Base-by-base conservation (phyloP, 306 rosid genomes). In the Mimosa bimucronata region DNA sequence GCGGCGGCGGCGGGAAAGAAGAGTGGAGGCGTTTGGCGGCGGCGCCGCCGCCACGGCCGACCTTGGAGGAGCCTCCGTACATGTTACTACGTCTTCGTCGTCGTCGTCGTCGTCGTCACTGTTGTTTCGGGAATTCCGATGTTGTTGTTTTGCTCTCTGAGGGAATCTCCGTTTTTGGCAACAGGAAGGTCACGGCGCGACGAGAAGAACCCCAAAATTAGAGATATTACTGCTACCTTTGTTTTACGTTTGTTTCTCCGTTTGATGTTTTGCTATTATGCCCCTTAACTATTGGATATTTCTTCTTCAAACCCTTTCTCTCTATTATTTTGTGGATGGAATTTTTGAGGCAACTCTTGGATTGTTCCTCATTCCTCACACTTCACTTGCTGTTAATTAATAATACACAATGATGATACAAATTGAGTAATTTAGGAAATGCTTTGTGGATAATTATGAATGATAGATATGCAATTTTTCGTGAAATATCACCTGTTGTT, bases 21-120 rank as follows among this genome's bases (percentile, higher is more conserved):
- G 90, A 60, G 77, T 46, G 83, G 55, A 69, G 86, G 16, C 90
- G 90, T 85, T 93, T 92, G 15, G 82, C 86, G 25, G 88, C 95
- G 34, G 88, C 94, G 25, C 89, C 95, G 34, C 89, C 94, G 26
- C 90, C 97, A 29, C 99, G 96, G 90, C 92, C 98, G 76, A 85
- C 79, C 86, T 95, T 95, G 75, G 99, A 90, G 48, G 93, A 48
- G 84, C 88, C 89, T 73, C 94, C 91, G 82, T 79, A 95, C 99
- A 95, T 95, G 79, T 75, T 62, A 72, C 71, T n/a, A n/a, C n/a
- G n/a, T n/a, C n/a, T n/a, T 0, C 38, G 38, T 2, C 38, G 38
- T 34, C 38, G 66, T 66, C 60, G n/a, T 0, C 38, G 38, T 2
- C 38, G 38, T 34, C 38, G 66, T 66, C 60, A 77, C 71, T 31